Base-by-base conservation (phyloP, 345 rosid genomes). In the Tarenaya hassleriana region DNA sequence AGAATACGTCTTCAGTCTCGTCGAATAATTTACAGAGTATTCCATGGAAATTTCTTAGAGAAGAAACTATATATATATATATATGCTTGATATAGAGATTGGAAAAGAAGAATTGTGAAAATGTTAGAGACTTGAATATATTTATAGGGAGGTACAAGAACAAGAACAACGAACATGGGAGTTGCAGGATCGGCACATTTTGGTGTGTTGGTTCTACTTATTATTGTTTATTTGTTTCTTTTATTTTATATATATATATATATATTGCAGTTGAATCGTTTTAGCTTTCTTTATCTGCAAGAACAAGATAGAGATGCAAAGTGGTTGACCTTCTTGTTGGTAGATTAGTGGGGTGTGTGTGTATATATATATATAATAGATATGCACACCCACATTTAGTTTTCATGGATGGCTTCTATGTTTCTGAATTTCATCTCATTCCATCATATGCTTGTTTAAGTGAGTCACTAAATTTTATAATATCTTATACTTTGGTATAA, bases 301-400 rank as follows among this genome's bases (percentile, higher is more conserved):
- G 47, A 34, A 42, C 57, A 64, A 41, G 29, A 50, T 21, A 50
- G 39, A 41, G 29, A 33, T 47, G 16, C 4, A n/a, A 27, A 34
- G 69, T 63, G 62, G 68, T 40, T 41, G 50, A 63, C 68, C 68
- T 55, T 55, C 50, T 63, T 56, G 61, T 49, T 55, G 50, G 19
- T 55, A 46, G 40, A 31, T 35, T 35, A 35, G 40, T 48, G 62
- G 62, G 14, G 56, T n/a, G n/a, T n/a, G n/a, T n/a, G n/a, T n/a
- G n/a, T n/a, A n/a, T n/a, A n/a, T n/a, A n/a, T 2, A 24, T 2
- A 24, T 2, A 24, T 24, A 24, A 24, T 24, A 24, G 2, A 24
- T 24, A 24, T 24, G 29, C 29, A 24, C 29, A 24, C 29, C 29
- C 29, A 24, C 29, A 24, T 24, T 2, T 24, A 24, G 29, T n/a